Percentiles rank a stretch among this genome's conserved stretches.
Evolutionary conservation across 2,329 filamentous ascomycete species (phyloP).

Genomic region (Dryadomyces sulphureus): DNA sequence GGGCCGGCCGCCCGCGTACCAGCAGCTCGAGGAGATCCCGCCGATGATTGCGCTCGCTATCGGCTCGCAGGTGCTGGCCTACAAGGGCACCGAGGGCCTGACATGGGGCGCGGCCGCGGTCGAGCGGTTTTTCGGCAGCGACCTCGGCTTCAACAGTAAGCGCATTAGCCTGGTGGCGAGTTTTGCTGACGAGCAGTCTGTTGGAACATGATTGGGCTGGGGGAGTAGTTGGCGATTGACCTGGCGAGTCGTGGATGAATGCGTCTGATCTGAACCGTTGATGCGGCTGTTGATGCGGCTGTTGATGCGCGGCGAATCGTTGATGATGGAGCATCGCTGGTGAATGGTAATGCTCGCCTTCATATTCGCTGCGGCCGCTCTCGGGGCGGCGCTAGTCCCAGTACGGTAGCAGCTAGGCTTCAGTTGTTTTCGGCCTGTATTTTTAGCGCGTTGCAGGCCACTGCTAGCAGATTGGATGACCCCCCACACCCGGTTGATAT

Average conservation of each 20-base stretch:
- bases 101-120: slow-evolving; percentile 47
- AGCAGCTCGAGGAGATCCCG: slow-evolving; percentile 36
- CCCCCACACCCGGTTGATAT: not conserved
- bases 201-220: not conserved
- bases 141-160: slow-evolving; percentile 42
- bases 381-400: no score
- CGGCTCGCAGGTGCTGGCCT: slow-evolving; percentile 53
- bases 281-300: no score
- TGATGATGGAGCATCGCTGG: no score
- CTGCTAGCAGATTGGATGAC: not conserved
- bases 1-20: slow-evolving; percentile 26
- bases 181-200: no score
- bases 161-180: no score
- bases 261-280: not conserved
- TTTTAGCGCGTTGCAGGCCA: no score
- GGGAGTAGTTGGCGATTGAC: not conserved
- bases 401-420: no score
- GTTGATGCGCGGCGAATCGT: no score
- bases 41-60: slow-evolving; percentile 59
- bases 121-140: slow-evolving; percentile 50
- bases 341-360: no score
- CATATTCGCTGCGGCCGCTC: no score
- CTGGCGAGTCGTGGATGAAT: not conserved
- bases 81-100: slow-evolving; percentile 42
- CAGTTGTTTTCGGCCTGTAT: no score